A percentile compares a stretch with the other conserved stretches of the same genome.
These are phyloP conservation scores for Meyerozyma guilliermondii DNA, from an alignment of 1,139 yeast genomes.

Conservation along the genomic window DNA sequence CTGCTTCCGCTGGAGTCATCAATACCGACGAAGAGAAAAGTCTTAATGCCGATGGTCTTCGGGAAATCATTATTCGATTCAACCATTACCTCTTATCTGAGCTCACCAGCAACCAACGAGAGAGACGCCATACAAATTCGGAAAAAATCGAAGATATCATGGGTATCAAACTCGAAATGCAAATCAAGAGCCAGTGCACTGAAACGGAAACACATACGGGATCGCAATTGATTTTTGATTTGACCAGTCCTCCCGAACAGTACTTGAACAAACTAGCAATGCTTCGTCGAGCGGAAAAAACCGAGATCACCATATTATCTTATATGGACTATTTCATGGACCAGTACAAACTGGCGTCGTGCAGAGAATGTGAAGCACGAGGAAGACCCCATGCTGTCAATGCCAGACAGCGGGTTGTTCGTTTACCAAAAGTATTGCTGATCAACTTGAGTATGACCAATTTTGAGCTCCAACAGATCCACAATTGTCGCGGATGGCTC, in stretches of 20 bases:
- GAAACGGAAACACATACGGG: constrained; percentile 25
- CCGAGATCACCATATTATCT: constrained; percentile 28
- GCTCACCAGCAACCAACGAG: constrained; percentile 15
- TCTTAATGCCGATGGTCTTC: constrained; percentile 30
- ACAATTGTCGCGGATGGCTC: constrained; percentile 50
- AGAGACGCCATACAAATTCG: constrained; percentile 5
- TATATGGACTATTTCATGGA: constrained; percentile 59
- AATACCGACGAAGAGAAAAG: constrained; percentile 44
- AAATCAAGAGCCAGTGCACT: constrained; percentile 31
- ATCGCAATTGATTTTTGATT: constrained; percentile 32
- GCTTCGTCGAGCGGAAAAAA: constrained; percentile 17
- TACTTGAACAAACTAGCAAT: background rate
- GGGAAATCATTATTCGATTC: constrained; percentile 47
- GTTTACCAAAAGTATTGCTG: constrained; percentile 63
- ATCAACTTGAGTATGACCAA: constrained; percentile 53
- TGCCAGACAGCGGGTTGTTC: constrained; percentile 41
- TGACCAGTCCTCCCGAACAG: constrained; percentile 25
- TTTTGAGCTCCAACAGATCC: constrained; percentile 38
- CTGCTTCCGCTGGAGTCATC: constrained; percentile 46
- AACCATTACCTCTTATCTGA: constrained; percentile 45
- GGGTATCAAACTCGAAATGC: constrained; percentile 42
- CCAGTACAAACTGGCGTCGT: constrained; percentile 43
- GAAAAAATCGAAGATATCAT: constrained; percentile 27
- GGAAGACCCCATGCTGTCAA: constrained; percentile 45
- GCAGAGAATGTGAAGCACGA: constrained; percentile 15